Percentiles rank a stretch among this genome's conserved stretches.
Conservation (phyloP, 805 yeast genomes). For the Nakazawaea peltata region DNA sequence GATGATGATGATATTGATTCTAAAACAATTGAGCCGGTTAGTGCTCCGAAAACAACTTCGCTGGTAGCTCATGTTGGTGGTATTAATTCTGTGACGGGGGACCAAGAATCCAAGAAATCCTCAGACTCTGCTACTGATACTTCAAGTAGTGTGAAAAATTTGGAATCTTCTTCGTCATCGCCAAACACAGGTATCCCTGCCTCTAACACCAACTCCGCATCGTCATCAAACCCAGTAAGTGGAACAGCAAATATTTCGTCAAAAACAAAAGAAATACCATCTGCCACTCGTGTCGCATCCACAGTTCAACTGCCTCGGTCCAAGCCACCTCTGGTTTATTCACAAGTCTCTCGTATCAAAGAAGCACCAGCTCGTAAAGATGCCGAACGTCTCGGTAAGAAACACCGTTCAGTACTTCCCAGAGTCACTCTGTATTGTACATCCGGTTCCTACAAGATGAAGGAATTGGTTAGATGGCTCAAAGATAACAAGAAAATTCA, state of each 20-base stretch:
- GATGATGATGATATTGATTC: constrained; percentile 7
- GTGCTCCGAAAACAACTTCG: too few relatives aligned
- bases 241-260: background rate
- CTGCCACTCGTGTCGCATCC: too few relatives aligned
- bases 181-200: background rate
- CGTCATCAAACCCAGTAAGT: constrained; percentile 14
- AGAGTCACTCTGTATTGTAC: constrained; percentile 96
- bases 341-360: constrained; percentile 76
- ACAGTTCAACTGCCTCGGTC: too few relatives aligned
- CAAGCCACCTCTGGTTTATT: constrained; percentile 59
- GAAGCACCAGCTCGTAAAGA: constrained; percentile 87
- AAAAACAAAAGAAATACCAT: too few relatives aligned
- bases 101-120: constrained; percentile 1
- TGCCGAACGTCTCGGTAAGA: constrained; percentile 88
- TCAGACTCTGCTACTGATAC: too few relatives aligned
- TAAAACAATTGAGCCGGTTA: background rate
- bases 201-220: too few relatives aligned
- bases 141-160: background rate
- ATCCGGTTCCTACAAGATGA: constrained; percentile 86
- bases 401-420: constrained; percentile 77
- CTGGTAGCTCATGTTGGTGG: too few relatives aligned
- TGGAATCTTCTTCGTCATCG: too few relatives aligned
- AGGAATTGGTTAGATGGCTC: constrained; percentile 78
- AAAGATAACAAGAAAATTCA: constrained; percentile 67
- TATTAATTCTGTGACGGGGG: too few relatives aligned